Percentiles rank a stretch among this genome's conserved stretches.
Conservation (phyloP, 139 green algal genomes). For the Asterochloris erici region DNA sequence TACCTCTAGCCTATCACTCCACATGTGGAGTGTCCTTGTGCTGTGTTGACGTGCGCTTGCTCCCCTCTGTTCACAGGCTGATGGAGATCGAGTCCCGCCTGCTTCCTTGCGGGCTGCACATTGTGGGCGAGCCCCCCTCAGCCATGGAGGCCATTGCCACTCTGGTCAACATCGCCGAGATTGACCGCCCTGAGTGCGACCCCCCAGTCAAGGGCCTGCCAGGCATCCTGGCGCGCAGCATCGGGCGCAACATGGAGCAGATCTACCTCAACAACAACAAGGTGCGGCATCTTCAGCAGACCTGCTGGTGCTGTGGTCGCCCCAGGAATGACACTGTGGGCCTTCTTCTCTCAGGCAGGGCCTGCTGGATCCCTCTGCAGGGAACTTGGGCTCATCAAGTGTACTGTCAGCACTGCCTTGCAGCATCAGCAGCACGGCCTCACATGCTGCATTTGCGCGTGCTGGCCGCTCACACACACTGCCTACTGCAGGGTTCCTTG, state of each 20-base stretch:
- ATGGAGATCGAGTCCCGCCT: slow-evolving; percentile 99
- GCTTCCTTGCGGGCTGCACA: slow-evolving; percentile 96
- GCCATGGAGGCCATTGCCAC: slow-evolving; percentile 95
- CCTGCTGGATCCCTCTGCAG: too few relatives aligned
- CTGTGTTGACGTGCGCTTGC: not conserved
- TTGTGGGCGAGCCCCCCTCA: slow-evolving; percentile 88
- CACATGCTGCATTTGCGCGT: too few relatives aligned
- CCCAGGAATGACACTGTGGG: not conserved
- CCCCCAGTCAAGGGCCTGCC: slow-evolving; percentile 86
- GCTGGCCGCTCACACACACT: too few relatives aligned
- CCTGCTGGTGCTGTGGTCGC: not conserved
- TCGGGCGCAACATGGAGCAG: slow-evolving; percentile 89
- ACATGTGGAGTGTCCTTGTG: too few relatives aligned
- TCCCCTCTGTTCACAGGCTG: slow-evolving; percentile 44
- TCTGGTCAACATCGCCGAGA: slow-evolving; percentile 97
- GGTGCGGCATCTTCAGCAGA: slow-evolving; percentile 1
- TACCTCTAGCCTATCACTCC: too few relatives aligned
- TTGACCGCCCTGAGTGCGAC: slow-evolving; percentile 87
- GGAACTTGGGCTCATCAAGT: too few relatives aligned
- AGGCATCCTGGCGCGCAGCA: slow-evolving; percentile 79
- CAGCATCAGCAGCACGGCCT: too few relatives aligned
- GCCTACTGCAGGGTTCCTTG: too few relatives aligned
- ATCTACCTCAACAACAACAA: slow-evolving; percentile 87
- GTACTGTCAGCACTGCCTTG: too few relatives aligned
- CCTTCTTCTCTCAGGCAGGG: not conserved